Evolutionary conservation across 306 rosid species (phyloP).

Genomic region (Fragaria vesca): DNA sequence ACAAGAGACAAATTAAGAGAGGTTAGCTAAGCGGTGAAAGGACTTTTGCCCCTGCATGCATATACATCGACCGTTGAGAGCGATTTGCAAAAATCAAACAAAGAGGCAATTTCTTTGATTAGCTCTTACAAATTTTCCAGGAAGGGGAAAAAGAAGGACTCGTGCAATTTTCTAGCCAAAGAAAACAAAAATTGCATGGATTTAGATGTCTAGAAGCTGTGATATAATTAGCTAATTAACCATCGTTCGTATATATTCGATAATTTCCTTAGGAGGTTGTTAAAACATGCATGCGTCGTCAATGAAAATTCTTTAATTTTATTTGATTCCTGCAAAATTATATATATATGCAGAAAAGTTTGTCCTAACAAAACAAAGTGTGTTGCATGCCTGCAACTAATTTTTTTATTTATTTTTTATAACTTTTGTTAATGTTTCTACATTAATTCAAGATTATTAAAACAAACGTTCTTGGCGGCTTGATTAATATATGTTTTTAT

Average conservation of each 20-base stretch:
- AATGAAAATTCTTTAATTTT: neutral
- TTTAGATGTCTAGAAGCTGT: neutral
- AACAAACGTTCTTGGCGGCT: neutral
- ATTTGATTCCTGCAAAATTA: neutral
- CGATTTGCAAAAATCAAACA: neutral
- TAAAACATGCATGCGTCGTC: neutral
- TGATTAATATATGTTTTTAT: neutral
- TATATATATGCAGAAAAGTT: neutral
- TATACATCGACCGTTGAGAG: neutral
- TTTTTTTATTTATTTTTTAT: neutral
- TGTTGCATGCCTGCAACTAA: neutral
- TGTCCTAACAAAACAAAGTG: neutral
- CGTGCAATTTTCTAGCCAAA: neutral
- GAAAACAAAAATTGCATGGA: neutral
- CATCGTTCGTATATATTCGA: neutral
- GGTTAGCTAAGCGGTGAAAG: neutral
- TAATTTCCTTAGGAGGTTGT: constrained; percentile 5
- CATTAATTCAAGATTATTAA: neutral
- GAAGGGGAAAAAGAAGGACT: neutral
- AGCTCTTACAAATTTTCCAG: neutral
- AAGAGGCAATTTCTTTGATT: neutral
- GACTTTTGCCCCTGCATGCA: neutral
- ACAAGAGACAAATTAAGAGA: neutral
- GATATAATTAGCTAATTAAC: neutral
- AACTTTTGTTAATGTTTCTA: neutral